These are phyloP conservation scores for Jasminum sambac DNA, from an alignment of 257 asterid genomes.

Conservation along the genomic window DNA sequence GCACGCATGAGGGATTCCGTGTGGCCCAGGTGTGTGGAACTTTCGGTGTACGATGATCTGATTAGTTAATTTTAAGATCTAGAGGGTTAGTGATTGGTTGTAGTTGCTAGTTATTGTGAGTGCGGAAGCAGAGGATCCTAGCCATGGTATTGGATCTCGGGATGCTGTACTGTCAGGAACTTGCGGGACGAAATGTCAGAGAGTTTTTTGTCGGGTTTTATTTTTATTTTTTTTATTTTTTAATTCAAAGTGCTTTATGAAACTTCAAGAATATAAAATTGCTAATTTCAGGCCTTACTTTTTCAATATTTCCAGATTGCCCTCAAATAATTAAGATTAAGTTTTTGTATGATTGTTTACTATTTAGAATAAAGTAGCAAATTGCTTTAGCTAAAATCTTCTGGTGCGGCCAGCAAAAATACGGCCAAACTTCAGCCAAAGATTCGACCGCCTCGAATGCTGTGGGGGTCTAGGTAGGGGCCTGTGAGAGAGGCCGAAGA, in stretches of 20 bases:
- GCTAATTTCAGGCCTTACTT: neutral
- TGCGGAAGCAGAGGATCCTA: constrained; percentile 24
- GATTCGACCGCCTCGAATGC: too few relatives aligned
- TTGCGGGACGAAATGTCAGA: constrained; percentile 41
- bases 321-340: neutral
- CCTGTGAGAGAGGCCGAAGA: too few relatives aligned
- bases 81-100: neutral
- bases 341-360: neutral
- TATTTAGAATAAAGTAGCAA: neutral
- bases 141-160: constrained; percentile 45
- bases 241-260: neutral
- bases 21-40: constrained; percentile 31
- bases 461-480: too few relatives aligned
- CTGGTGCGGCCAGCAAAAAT: too few relatives aligned
- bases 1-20: constrained; percentile 44
- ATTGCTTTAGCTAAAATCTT: too few relatives aligned
- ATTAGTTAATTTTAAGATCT: neutral
- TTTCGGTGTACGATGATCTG: constrained; percentile 40
- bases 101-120: constrained; percentile 2
- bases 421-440: too few relatives aligned
- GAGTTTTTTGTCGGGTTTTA: constrained; percentile 32
- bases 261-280: neutral
- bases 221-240: neutral
- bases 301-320: neutral
- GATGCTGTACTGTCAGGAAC: constrained; percentile 35